Base-by-base conservation (phyloP, 2,329 filamentous ascomycete genomes). In the Cladosporium sp. region DNA sequence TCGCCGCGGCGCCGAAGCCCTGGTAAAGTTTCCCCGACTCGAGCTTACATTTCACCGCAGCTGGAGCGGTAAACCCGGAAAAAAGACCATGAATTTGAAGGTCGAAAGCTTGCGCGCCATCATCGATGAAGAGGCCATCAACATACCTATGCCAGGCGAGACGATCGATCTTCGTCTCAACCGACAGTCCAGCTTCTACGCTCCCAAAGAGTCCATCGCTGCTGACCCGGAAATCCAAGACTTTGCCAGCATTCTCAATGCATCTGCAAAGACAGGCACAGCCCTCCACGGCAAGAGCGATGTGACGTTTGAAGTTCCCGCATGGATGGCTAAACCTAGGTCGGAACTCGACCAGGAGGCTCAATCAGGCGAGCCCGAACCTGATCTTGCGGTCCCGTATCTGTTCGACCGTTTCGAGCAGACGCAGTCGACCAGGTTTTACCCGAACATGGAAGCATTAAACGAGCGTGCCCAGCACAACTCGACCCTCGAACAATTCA, bases 341-440 rank as follows among this genome's bases (percentile, higher is more conserved):
- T 27, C 22, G 22, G 9, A 5, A 27, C 5, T 5, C 22, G 22
- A 27, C 35, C 19, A 4, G 47, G 30, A 16, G 27, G 4, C 12
- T 12, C 19, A 18, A 20, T 12, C 11, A 38, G 27, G 32, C 29
- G 22, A 38, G 25, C 30, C 35, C 29, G 13, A 29, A 16, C 39
- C 38, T 7, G 54, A 55, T 22, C 22, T 52, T 5, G 19, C 54
- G 2, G 46, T 59, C 13, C 45, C 47, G 13, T 65, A 66, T 43
- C 19, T 62, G 7, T 55, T 63, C 27, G 61, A 62, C 19, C 53
- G 59, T 8, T 59, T 64, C 30, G 62, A 63, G 55, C 58, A 62
- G 30, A 51, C 52, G 5, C 56, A 60, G 36, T 51, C 25, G 29
- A 38, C 55, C 1, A 32, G 51, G 13, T 59, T 61, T 38, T 30